A percentile compares a stretch with the other conserved stretches of the same genome.
phyloP scores from a whole-genome alignment of 2,329 filamentous ascomycete species.

The Graphilbum ipis-grandicollis region DNA sequence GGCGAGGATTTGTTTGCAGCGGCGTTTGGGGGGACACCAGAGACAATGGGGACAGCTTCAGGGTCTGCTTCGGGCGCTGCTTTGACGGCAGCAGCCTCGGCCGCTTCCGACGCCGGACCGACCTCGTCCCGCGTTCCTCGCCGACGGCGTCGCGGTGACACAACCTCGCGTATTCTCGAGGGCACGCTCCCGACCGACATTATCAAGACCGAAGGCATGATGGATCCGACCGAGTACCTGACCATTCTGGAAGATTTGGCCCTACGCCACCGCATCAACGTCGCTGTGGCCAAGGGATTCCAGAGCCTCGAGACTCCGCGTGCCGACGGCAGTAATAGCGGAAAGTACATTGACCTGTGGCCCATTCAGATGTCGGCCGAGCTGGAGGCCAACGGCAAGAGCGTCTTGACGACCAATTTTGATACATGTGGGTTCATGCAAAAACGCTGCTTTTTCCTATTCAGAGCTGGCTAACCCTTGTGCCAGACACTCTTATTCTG shows the following conservation, averaged over 20 bases:
- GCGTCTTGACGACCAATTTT: conserved; percentile 70
- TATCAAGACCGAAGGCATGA: conserved; percentile 49
- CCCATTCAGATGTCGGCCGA: conserved; percentile 89
- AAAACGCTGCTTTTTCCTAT: no score
- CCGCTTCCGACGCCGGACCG: neutral
- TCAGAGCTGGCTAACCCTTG: neutral
- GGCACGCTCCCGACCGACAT: conserved; percentile 50
- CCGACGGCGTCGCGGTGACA: conserved; percentile 30
- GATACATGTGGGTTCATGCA: conserved; percentile 73
- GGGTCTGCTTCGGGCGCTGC: neutral
- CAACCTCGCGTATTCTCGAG: conserved; percentile 35
- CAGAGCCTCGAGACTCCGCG: conserved; percentile 57
- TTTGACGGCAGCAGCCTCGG: neutral
- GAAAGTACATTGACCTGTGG: conserved; percentile 77
- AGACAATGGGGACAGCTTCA: neutral
- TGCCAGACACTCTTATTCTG: conserved; percentile 54
- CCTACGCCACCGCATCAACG: conserved; percentile 62
- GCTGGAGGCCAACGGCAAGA: conserved; percentile 47
- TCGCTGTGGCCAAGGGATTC: conserved; percentile 71
- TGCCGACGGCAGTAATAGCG: conserved; percentile 41
- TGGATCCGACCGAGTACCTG: conserved; percentile 57
- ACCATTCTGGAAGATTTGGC: conserved; percentile 72
- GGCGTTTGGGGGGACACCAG: no score
- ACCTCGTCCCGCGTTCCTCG: conserved; percentile 1
- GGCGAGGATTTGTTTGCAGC: no score